These are phyloP conservation scores for Penicillium ochrochloron DNA, from an alignment of 495 filamentous ascomycete species.

Conservation along the genomic window DNA sequence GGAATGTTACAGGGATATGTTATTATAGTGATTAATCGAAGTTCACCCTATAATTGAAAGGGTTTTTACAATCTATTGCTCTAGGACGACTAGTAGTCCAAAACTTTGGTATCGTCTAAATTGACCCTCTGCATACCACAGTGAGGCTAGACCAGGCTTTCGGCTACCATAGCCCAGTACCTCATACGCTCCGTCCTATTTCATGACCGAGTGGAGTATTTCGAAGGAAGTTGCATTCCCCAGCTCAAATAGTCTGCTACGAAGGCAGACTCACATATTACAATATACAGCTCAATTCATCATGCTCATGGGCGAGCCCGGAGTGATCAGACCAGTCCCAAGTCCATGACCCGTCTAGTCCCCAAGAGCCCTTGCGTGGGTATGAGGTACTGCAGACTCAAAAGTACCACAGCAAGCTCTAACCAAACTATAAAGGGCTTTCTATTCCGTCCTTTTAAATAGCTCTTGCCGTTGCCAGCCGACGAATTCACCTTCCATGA, in stretches of 20 bases:
- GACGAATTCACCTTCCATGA: not conserved
- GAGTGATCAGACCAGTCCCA: not conserved
- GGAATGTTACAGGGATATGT: not conserved
- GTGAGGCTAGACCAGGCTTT: not conserved
- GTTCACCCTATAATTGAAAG: not conserved
- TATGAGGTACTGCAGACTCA: slow-evolving; percentile 1
- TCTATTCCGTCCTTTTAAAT: not conserved
- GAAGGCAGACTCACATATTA: no score
- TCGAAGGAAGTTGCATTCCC: no score
- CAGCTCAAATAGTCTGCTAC: no score
- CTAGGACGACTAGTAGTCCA: not conserved
- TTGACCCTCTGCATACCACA: not conserved
- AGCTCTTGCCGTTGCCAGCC: not conserved
- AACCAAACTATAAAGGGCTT: not conserved
- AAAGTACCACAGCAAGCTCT: not conserved
- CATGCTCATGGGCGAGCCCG: no score
- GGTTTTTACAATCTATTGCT: not conserved
- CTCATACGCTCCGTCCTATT: not conserved
- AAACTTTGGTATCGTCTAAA: not conserved
- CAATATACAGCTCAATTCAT: no score
- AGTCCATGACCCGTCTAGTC: not conserved
- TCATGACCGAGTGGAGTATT: not conserved
- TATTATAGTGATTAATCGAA: not conserved
- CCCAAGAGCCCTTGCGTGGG: not conserved
- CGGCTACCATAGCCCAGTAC: not conserved